Base-by-base conservation (phyloP, 2,329 filamentous ascomycete genomes). In the Trichophyton equinum region DNA sequence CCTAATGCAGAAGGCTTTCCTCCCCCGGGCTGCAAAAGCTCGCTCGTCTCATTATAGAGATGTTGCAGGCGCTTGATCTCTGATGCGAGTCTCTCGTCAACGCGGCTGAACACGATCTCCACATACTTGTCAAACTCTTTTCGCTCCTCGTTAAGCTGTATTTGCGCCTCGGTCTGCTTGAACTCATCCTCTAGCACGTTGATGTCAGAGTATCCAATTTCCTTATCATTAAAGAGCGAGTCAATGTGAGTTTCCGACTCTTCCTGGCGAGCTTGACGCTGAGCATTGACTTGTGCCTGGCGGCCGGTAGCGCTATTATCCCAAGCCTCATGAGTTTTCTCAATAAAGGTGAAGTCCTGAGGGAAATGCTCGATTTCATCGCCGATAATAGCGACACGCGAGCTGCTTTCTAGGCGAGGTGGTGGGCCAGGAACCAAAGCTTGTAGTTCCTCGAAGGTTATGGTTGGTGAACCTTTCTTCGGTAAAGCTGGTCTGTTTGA, bases 191-290 rank as follows among this genome's bases (percentile, higher is more conserved):
- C 81, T 8, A 83, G 71, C 15, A 74, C 74, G 42, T 77, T 78
- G 65, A 83, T 81, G 57, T 83, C 80, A 11, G 79, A 79, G 67
- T 83, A 83, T 0, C 79, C 80, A 51, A 83, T 82, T 64, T 82
- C 77, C 60, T 82, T 77, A 57, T 76, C 76, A 64, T 83, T 78
- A 70, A 82, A 83, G 1, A 83, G 72, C 0, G 75, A 73, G 64
- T 83, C 79, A 36, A 81, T 80, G 56, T 76, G 74, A n/a, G 70
- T 71, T 65, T 82, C 79, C 2, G 76, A 79, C 63, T 80, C 76
- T 60, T 79, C 76, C 67, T 81, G 78, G 13, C 81, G 78, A 59
- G 69, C 69, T 62, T 74, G 73, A 3, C 80, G 78, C 44, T 79
- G 78, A 27, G 71, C 71, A 8, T 81, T 79, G 38, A 79, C 68